Evolutionary conservation across 768 basidiomycete species (phyloP).

Genomic region (Leccinum olivaceopallidum): DNA sequence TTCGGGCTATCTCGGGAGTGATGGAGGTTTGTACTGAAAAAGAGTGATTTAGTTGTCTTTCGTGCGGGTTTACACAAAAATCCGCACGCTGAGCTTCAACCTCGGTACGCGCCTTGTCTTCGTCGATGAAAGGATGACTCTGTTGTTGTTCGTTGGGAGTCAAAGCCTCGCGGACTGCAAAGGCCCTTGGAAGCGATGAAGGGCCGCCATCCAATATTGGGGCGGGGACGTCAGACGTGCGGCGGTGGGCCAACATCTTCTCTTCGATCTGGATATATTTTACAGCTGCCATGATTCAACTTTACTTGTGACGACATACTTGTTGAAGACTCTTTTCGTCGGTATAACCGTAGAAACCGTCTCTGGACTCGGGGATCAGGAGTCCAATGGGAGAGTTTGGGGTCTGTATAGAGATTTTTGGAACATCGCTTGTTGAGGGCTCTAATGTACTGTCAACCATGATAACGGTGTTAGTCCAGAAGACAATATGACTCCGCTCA

Average conservation of each 20-base stretch:
- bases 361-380: constrained; percentile 50
- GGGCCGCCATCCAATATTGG: constrained; percentile 22
- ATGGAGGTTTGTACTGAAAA: constrained; percentile 25
- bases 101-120: constrained; percentile 37
- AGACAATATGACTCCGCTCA: not conserved
- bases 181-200: constrained; percentile 39
- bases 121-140: constrained; percentile 27
- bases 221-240: constrained; percentile 52
- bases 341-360: constrained; percentile 77
- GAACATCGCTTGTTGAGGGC: constrained; percentile 3
- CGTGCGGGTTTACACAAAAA: constrained; percentile 3
- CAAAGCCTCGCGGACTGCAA: constrained; percentile 36
- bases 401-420: not conserved
- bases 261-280: constrained; percentile 62
- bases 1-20: constrained; percentile 47
- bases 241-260: constrained; percentile 66
- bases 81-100: constrained; percentile 34
- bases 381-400: constrained; percentile 27
- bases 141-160: constrained; percentile 24
- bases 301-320: constrained; percentile 41
- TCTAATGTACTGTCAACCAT: constrained; percentile 15
- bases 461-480: constrained; percentile 12
- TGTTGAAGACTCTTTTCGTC: constrained; percentile 79
- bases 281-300: constrained; percentile 4
- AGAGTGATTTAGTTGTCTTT: constrained; percentile 6